These are phyloP conservation scores for Cucurbita pepo DNA, from an alignment of 306 rosid species.

Conservation along the genomic window DNA sequence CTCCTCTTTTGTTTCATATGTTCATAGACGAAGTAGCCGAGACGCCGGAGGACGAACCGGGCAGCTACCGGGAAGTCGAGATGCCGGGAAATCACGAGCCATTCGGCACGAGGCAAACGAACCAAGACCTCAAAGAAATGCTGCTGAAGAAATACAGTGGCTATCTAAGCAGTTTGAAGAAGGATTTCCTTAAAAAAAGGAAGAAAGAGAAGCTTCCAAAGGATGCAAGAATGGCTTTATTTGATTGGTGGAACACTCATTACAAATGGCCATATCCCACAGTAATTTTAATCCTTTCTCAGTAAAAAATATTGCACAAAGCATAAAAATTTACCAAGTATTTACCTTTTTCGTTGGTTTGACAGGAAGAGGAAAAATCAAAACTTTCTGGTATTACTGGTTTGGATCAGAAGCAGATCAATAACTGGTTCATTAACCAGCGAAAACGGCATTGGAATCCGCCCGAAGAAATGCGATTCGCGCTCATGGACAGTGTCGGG, in stretches of 20 bases:
- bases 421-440: conserved; percentile 88
- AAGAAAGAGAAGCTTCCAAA: conserved; percentile 88
- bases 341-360: not conserved
- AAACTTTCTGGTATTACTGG: conserved; percentile 47
- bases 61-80: not conserved
- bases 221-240: conserved; percentile 41
- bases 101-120: conserved; percentile 7
- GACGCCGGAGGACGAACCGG: not conserved
- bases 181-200: conserved; percentile 51
- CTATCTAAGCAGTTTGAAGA: conserved; percentile 48
- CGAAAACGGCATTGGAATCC: conserved; percentile 95
- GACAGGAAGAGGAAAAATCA: conserved; percentile 61
- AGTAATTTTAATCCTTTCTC: conserved; percentile 19
- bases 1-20: not conserved
- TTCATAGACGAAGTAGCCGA: not conserved
- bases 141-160: conserved; percentile 76
- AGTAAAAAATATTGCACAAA: not conserved
- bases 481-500: conserved; percentile 18
- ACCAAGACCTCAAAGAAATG: conserved; percentile 52
- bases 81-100: conserved; percentile 20
- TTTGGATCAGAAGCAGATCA: conserved; percentile 68
- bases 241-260: conserved; percentile 69
- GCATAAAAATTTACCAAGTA: not conserved
- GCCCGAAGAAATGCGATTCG: conserved; percentile 49
- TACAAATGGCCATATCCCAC: conserved; percentile 86